A percentile compares a stretch with the other conserved stretches of the same genome.
phyloP scores from a whole-genome alignment of 192 early-diverging fungal genomes.

The Coemansia sp. region DNA sequence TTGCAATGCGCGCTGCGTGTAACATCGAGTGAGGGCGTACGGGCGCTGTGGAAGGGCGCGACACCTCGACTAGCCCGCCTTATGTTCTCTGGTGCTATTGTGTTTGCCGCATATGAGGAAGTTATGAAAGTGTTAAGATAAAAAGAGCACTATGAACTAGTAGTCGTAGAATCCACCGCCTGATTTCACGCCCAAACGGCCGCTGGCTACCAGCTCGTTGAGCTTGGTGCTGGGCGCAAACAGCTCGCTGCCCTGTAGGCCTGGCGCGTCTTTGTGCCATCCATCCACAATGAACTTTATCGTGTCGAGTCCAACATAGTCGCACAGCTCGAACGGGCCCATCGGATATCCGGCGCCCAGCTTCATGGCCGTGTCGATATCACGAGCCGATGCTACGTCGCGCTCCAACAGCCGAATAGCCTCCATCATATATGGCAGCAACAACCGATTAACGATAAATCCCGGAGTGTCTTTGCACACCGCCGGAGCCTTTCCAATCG shows the following conservation, averaged over 20 bases:
- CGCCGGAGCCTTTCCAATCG: constrained; percentile 84
- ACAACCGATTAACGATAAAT: constrained; percentile 94
- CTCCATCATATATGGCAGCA: constrained; percentile 97
- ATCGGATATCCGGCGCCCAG: constrained; percentile 95
- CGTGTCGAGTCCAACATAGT: constrained; percentile 88
- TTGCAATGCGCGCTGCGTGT: constrained; percentile 73
- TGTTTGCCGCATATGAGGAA: constrained; percentile 56
- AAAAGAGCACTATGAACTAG: constrained; percentile 7
- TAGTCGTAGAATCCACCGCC: constrained; percentile 88
- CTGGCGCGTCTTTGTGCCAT: constrained; percentile 81
- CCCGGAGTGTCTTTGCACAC: constrained; percentile 97
- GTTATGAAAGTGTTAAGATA: constrained; percentile 40
- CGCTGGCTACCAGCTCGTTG: constrained; percentile 70
- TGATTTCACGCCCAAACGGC: constrained; percentile 81
- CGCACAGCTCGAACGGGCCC: constrained; percentile 71
- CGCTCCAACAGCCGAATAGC: constrained; percentile 89
- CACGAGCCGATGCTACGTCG: constrained; percentile 76
- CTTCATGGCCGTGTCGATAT: constrained; percentile 97
- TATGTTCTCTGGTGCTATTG: constrained; percentile 56
- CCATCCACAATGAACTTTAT: constrained; percentile 95
- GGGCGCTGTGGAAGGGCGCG: constrained; percentile 93
- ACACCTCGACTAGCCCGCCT: constrained; percentile 86
- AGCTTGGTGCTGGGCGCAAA: constrained; percentile 70
- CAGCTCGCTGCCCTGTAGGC: constrained; percentile 70
- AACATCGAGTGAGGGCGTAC: constrained; percentile 71